Evolutionary conservation across 495 filamentous ascomycete genomes (phyloP), one percentile per base, ranked within the genome.

Genomic region (Trichoderma gamsii): DNA sequence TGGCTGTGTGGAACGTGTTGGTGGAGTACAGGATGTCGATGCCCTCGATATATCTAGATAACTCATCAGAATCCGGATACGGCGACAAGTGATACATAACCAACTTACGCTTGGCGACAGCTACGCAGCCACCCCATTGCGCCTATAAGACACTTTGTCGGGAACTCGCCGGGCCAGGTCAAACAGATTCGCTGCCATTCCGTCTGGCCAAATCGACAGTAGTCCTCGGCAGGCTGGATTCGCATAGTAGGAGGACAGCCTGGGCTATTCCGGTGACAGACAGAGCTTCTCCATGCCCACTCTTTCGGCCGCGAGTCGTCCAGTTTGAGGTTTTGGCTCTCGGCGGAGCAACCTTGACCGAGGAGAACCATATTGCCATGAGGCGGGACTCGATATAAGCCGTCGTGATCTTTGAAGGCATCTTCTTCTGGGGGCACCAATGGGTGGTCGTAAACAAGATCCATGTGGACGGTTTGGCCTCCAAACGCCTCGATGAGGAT

Each of bases 271-370:
- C 68, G 64, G 29, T 72, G 72, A 21, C 72, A 74, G 41, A 72
- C 72, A 43, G 71, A 69, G 69, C 71, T 66, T 21, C 67, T 71
- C 72, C 72, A 74, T 2, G 49, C 65, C 72, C 72, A 74, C 13
- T 44, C 35, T 43, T 65, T 69, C 3, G 68, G 66, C 9, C n/a
- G 6, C 8, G 52, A 16, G 23, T 44, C 35, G 29, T 72, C 69
- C 32, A 41, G 68, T 52, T 16, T 65, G 25, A 32, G 64, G 21
- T 25, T 61, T 25, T 7, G 27, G 7, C 4, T 3, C 6, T 61
- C 38, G 35, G 13, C 51, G 41, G 11, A 25, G 49, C 25, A 66
- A 66, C 59, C 61, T 44, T 13, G 21, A n/a, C 9, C 1, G 41
- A 6, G 8, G 25, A 27, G 41, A 41, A 29, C 25, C 13, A n/a